A percentile compares a stretch with the other conserved stretches of the same genome.
phyloP scores from a whole-genome alignment of 2,329 filamentous ascomycete species.

The Fusarium liriodendri region DNA sequence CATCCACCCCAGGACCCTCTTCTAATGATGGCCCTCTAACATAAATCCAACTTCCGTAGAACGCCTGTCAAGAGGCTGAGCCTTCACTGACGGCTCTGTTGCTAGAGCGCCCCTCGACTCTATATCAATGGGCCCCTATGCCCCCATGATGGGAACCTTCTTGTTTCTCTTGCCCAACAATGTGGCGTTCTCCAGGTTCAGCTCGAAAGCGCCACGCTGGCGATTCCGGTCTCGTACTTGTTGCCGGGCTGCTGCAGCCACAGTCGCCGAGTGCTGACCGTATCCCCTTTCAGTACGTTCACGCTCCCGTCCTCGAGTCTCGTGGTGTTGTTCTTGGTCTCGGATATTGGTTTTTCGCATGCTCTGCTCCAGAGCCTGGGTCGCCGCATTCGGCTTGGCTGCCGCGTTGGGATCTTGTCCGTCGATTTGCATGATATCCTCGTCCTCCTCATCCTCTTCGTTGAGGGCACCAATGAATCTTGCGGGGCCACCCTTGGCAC shows the following conservation, averaged over 20 bases:
- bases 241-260: conserved; percentile 85
- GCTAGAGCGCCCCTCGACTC: conserved; percentile 4
- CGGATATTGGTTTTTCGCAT: conserved; percentile 85
- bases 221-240: conserved; percentile 76
- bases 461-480: conserved; percentile 72
- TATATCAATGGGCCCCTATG: conserved; percentile 43
- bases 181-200: conserved; percentile 91
- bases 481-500: conserved; percentile 74
- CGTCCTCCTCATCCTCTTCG: conserved; percentile 66
- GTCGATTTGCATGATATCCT: conserved; percentile 70
- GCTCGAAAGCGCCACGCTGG: conserved; percentile 87
- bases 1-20: not conserved
- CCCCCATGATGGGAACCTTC: conserved; percentile 61
- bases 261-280: conserved; percentile 86
- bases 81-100: conserved; percentile 17
- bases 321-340: conserved; percentile 52
- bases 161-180: conserved; percentile 78
- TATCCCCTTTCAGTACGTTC: conserved; percentile 74
- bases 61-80: conserved; percentile 14
- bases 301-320: conserved; percentile 48
- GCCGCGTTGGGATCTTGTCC: conserved; percentile 58
- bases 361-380: conserved; percentile 84
- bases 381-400: conserved; percentile 57
- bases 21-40: conserved; percentile 27
- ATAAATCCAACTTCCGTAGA: conserved; percentile 32